These are phyloP conservation scores for Phytophthora syringae DNA, from an alignment of 352 stramenopile genomes.

Conservation along the genomic window DNA sequence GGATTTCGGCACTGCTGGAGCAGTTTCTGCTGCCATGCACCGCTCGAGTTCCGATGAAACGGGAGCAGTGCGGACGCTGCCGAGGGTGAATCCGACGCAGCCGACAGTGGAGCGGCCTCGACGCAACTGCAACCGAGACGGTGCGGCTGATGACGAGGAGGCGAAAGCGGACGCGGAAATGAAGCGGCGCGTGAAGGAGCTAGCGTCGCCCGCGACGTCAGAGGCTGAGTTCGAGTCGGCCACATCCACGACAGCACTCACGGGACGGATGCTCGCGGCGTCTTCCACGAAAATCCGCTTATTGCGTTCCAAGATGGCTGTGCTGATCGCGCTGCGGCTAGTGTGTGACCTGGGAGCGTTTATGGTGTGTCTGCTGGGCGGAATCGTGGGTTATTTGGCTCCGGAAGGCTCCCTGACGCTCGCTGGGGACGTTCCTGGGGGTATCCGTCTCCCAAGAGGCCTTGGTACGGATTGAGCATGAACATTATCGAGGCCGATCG, in stretches of 20 bases:
- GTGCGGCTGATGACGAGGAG: slow-evolving; percentile 12
- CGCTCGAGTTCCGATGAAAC: slow-evolving; percentile 30
- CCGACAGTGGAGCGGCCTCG: slow-evolving; percentile 22
- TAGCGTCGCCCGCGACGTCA: slow-evolving; percentile 59
- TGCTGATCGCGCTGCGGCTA: slow-evolving; percentile 34
- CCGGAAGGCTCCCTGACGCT: slow-evolving; percentile 13
- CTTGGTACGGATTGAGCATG: slow-evolving; percentile 11
- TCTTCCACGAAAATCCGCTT: slow-evolving; percentile 37
- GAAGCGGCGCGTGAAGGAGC: slow-evolving; percentile 41
- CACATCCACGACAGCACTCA: slow-evolving; percentile 59
- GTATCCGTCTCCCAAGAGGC: slow-evolving; percentile 5
- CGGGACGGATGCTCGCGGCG: slow-evolving; percentile 39
- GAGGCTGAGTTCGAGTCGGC: slow-evolving; percentile 47
- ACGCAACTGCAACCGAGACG: slow-evolving; percentile 5
- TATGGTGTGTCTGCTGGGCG: slow-evolving; percentile 7
- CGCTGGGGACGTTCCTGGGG: slow-evolving; percentile 7
- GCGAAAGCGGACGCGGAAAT: slow-evolving; percentile 31
- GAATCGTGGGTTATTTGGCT: slow-evolving; percentile 7
- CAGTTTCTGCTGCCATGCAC: slow-evolving; percentile 5
- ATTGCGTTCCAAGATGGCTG: slow-evolving; percentile 37
- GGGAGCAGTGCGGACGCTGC: slow-evolving; percentile 15
- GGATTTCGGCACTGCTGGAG: slow-evolving; percentile 28
- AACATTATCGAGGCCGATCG: slow-evolving; percentile 4
- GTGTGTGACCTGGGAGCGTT: slow-evolving; percentile 8
- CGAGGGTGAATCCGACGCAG: slow-evolving; percentile 25